phyloP scores from a whole-genome alignment of 2,329 filamentous ascomycete species.

The Elsinoe necatrix region DNA sequence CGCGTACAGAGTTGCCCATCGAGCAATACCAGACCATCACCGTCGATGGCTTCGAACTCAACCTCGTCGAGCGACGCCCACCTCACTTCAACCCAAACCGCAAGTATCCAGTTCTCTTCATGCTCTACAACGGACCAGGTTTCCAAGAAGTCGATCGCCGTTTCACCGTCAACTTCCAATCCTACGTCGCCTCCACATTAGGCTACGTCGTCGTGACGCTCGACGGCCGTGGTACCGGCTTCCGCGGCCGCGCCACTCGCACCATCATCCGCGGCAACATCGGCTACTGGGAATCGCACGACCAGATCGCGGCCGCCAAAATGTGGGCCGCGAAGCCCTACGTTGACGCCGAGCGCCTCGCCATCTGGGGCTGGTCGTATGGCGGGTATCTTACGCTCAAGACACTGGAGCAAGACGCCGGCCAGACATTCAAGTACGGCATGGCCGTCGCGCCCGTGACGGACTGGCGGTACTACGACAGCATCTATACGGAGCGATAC shows the following conservation, averaged over 20 bases:
- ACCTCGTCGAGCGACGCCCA: conserved; percentile 75
- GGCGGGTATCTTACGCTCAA: conserved; percentile 94
- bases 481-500: conserved; percentile 89
- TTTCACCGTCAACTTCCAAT: conserved; percentile 81
- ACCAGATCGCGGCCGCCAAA: conserved; percentile 86
- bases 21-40: conserved; percentile 75
- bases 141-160: conserved; percentile 77
- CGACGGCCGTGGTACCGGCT: conserved; percentile 88
- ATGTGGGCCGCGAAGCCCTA: conserved; percentile 74
- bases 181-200: conserved; percentile 73
- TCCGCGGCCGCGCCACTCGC: conserved; percentile 73
- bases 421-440: conserved; percentile 85
- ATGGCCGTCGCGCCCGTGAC: conserved; percentile 99
- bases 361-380: conserved; percentile 98
- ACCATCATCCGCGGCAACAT: conserved; percentile 76
- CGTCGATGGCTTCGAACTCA: conserved; percentile 67
- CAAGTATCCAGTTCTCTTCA: conserved; percentile 89
- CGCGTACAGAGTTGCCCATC: conserved; percentile 71
- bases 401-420: conserved; percentile 83
- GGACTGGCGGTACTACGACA: conserved; percentile 92
- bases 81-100: conserved; percentile 77
- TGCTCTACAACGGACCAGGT: conserved; percentile 89
- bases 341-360: conserved; percentile 71
- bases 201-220: conserved; percentile 94
- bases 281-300: conserved; percentile 73